Base-by-base conservation (phyloP, 164 flowering plant genomes). In the Saururus chinensis region DNA sequence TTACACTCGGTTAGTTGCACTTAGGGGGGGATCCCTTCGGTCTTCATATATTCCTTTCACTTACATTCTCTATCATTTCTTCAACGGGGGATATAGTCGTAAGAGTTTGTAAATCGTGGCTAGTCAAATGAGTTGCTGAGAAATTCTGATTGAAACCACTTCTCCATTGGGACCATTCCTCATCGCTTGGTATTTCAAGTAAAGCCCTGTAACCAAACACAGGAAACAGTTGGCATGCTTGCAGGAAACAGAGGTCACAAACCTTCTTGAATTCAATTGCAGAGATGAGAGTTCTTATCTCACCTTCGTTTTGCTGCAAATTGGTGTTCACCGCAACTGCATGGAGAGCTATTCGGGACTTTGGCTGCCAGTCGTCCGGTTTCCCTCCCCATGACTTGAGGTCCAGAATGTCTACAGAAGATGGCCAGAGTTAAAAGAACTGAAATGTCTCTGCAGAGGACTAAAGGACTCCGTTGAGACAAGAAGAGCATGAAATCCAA, bases 301-400 rank as follows among this genome's bases (percentile, higher is more conserved):
- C 79, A 86, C 98, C 99, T 59, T 90, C 88, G 59, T 90, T 90
- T 45, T 78, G 72, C 65, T 83, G 92, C 42, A 93, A 76, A 67
- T 87, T 90, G 74, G 99, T 93, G 79, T 77, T 83, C 21, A 93
- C 81, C 9, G 95, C 99, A 56, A 87, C 96, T 19, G 84, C 85
- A 69, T 87, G 88, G 53, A 63, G 73, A 26, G 85, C 70, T n/a
- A 85, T 69, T 67, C 81, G 78, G 45, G 91, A 85, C 79, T 83
- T 90, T 19, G 99, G 97, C 71, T 84, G 92, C 84, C 83, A 84
- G 69, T 93, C 95, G 19, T 57, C 56, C 1, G 74, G 65, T 65
- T 84, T 74, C 22, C 89, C 95, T 14, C 66, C 61, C 99, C 98
- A 93, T 66, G 83, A 70, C 60, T 83, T 87, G 51, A 74, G 68